phyloP scores from a whole-genome alignment of 192 early-diverging fungal genomes.

The Powellomyces hirtus region DNA sequence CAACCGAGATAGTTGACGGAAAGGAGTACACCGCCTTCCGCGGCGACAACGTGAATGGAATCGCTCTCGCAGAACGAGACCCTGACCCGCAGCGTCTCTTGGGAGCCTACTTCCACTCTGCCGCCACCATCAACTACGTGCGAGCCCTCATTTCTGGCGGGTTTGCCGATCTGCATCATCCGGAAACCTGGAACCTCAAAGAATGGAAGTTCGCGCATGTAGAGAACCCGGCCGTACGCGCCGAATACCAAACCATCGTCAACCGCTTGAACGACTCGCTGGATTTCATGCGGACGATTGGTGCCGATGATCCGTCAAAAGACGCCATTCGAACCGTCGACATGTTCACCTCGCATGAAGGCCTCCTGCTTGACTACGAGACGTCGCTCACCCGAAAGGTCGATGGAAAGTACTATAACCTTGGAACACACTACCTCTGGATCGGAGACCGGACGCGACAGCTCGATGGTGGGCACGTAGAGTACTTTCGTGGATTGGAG shows the following conservation, averaged over 20 bases:
- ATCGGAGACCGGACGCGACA: slow-evolving; percentile 97
- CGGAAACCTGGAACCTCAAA: slow-evolving; percentile 60
- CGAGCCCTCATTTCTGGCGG: slow-evolving; percentile 77
- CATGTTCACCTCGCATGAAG: slow-evolving; percentile 93
- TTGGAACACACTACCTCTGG: slow-evolving; percentile 97
- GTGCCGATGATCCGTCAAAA: slow-evolving; percentile 61
- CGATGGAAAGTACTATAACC: slow-evolving; percentile 70
- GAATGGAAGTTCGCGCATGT: slow-evolving; percentile 91
- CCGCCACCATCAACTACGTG: slow-evolving; percentile 93
- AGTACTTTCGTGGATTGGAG: slow-evolving; percentile 95
- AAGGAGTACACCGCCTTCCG: slow-evolving; percentile 83
- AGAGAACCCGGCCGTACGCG: slow-evolving; percentile 66
- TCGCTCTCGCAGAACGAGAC: slow-evolving; percentile 74
- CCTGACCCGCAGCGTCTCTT: slow-evolving; percentile 94
- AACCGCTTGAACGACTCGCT: slow-evolving; percentile 82
- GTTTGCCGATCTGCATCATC: slow-evolving; percentile 92
- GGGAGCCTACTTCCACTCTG: slow-evolving; percentile 95
- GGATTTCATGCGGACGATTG: slow-evolving; percentile 93
- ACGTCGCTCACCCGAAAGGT: slow-evolving; percentile 70
- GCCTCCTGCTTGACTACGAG: slow-evolving; percentile 92
- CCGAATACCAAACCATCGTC: slow-evolving; percentile 90
- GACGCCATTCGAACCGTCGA: slow-evolving; percentile 76
- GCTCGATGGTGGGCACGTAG: slow-evolving; percentile 90
- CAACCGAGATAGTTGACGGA: slow-evolving; percentile 84
- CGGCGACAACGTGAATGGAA: slow-evolving; percentile 98